Percentiles rank a stretch among this genome's conserved stretches.
These are phyloP conservation scores for Xylaria arbuscula DNA, from an alignment of 2,329 filamentous ascomycete species.

Conservation along the genomic window DNA sequence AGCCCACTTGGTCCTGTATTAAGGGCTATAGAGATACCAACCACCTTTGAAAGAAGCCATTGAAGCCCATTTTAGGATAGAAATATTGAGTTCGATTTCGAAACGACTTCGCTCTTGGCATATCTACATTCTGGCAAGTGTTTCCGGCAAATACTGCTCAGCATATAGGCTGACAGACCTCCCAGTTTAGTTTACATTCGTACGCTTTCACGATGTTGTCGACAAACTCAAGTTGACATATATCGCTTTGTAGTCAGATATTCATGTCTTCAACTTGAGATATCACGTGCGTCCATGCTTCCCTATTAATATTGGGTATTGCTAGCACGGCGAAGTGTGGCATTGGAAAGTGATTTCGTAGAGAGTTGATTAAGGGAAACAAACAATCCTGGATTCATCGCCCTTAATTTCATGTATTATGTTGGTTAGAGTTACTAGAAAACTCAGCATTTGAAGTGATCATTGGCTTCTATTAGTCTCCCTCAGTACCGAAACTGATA, in stretches of 20 bases:
- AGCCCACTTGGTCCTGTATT: not conserved
- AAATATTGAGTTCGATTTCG: conserved; percentile 3
- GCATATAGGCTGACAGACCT: not conserved
- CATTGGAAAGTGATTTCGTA: too few species aligned
- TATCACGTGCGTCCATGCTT: too few species aligned
- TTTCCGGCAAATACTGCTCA: not conserved
- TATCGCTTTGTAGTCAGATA: not conserved
- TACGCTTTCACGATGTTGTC: not conserved
- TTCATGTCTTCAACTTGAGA: too few species aligned
- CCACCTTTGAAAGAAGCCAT: not conserved
- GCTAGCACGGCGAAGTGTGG: too few species aligned
- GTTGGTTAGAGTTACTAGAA: not conserved
- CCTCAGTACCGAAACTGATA: not conserved
- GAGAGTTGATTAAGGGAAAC: too few species aligned
- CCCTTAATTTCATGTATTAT: too few species aligned
- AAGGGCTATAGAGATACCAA: not conserved
- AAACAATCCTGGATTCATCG: too few species aligned
- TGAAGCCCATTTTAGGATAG: conserved; percentile 6
- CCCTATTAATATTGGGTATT: too few species aligned
- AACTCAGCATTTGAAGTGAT: not conserved
- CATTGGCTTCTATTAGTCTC: not conserved
- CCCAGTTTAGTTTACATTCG: not conserved
- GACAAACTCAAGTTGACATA: not conserved
- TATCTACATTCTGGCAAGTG: conserved; percentile 21
- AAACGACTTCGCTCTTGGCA: conserved; percentile 16